Conservation (phyloP, 257 asterid genomes). For the Salvia rosmarinus region DNA sequence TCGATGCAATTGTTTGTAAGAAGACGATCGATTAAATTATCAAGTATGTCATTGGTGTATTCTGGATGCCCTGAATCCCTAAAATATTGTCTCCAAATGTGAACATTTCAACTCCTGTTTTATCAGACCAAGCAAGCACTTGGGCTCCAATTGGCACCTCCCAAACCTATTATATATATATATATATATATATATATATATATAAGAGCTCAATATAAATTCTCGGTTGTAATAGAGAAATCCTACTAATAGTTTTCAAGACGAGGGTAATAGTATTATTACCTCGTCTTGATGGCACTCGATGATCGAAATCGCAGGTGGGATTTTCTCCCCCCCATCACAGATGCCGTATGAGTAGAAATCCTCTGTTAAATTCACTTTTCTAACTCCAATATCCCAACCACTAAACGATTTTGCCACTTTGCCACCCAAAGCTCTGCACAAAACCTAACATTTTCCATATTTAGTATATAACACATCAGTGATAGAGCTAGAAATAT, state of each 20-base stretch:
- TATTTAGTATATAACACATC: no score
- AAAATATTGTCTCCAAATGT: slow-evolving; percentile 51
- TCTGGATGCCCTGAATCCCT: slow-evolving; percentile 92
- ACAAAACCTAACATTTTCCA: slow-evolving; percentile 45
- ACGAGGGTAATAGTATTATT: background rate
- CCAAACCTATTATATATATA: slow-evolving; percentile 50
- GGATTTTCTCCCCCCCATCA: slow-evolving; percentile 47
- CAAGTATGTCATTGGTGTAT: slow-evolving; percentile 69
- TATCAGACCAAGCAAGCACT: slow-evolving; percentile 62
- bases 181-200: no score
- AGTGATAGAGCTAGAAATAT: no score
- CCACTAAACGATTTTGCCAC: slow-evolving; percentile 60
- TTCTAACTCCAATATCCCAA: slow-evolving; percentile 80
- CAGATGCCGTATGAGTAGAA: slow-evolving; percentile 39
- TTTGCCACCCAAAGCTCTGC: slow-evolving; percentile 79
- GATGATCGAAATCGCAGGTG: slow-evolving; percentile 54
- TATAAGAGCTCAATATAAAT: background rate
- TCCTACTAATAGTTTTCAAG: background rate
- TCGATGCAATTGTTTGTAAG: slow-evolving; percentile 44
- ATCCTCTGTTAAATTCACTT: slow-evolving; percentile 50
- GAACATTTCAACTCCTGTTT: slow-evolving; percentile 76
- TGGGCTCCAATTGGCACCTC: slow-evolving; percentile 73
- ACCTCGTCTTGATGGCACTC: slow-evolving; percentile 89
- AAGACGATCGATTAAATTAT: slow-evolving; percentile 64
- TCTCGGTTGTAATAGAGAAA: background rate